Evolutionary conservation across 2,329 filamentous ascomycete species (phyloP).

Genomic region (Acrocalymma vagum): DNA sequence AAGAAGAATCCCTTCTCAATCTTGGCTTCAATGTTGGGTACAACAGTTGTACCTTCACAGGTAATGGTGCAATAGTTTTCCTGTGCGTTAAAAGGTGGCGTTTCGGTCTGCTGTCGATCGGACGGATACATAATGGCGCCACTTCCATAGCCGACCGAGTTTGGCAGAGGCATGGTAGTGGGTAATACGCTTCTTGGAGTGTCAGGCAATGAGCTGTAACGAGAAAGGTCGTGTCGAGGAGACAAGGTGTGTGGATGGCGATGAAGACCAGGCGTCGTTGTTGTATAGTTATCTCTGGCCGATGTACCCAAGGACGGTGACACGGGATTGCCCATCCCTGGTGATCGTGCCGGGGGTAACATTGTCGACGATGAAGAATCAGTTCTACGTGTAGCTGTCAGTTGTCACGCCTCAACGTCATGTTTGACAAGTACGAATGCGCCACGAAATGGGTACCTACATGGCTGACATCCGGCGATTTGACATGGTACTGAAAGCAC

Average conservation of each 20-base stretch:
- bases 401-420: conserved; percentile 46
- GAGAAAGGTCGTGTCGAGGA: conserved; percentile 43
- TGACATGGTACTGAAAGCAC: conserved; percentile 48
- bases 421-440: conserved; percentile 43
- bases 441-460: conserved; percentile 52
- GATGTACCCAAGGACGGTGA: conserved; percentile 49
- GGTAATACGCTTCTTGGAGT: conserved; percentile 46
- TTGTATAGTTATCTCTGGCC: conserved; percentile 56
- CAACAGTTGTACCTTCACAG: conserved; percentile 68
- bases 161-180: conserved; percentile 38
- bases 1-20: conserved; percentile 92
- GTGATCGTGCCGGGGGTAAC: conserved; percentile 53
- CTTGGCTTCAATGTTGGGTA: conserved; percentile 77
- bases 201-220: conserved; percentile 45
- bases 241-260: conserved; percentile 44
- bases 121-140: conserved; percentile 22
- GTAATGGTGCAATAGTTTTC: conserved; percentile 67
- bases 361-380: conserved; percentile 59
- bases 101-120: conserved; percentile 31
- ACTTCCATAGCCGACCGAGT: conserved; percentile 28
- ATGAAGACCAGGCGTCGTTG: conserved; percentile 47
- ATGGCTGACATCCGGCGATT: conserved; percentile 53
- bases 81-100: conserved; percentile 56
- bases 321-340: conserved; percentile 51
- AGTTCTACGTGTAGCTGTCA: conserved; percentile 49